Conservation (phyloP, 1,284 basidiomycete genomes). For the Calocybe gambosa region DNA sequence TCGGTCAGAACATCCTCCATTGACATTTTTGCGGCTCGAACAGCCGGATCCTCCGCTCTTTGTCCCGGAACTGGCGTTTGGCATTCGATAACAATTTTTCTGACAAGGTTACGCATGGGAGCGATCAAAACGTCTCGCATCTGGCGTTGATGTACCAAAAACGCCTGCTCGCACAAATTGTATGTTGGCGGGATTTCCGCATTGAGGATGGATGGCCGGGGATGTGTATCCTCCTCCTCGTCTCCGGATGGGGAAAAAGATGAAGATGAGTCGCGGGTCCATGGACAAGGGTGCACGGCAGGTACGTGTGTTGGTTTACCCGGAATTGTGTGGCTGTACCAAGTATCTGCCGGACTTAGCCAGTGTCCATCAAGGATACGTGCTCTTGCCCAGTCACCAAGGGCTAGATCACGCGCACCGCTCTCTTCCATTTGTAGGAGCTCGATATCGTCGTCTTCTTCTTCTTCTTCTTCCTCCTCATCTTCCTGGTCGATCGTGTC, state of each 20-base stretch:
- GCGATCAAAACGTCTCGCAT: conserved; percentile 53
- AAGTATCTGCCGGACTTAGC: conserved; percentile 65
- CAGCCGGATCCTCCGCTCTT: conserved; percentile 38
- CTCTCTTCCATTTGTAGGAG: conserved; percentile 54
- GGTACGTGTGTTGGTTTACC: conserved; percentile 36
- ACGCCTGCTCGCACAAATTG: conserved; percentile 52
- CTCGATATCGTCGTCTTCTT: conserved; percentile 58
- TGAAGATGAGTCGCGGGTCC: conserved; percentile 35
- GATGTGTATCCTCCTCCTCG: conserved; percentile 30
- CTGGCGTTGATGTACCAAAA: conserved; percentile 47
- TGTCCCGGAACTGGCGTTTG: conserved; percentile 27
- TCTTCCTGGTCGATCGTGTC: conserved; percentile 14
- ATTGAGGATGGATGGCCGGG: conserved; percentile 36
- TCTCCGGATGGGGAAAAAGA: conserved; percentile 4
- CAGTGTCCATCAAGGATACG: conserved; percentile 69
- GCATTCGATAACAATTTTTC: conserved; percentile 57
- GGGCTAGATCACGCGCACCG: conserved; percentile 56
- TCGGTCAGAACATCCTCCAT: conserved; percentile 53
- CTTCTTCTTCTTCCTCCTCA: conserved; percentile 48
- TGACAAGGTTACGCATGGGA: conserved; percentile 61
- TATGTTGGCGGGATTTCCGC: conserved; percentile 50
- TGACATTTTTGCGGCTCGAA: conserved; percentile 45
- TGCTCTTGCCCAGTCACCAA: conserved; percentile 66
- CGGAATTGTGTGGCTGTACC: conserved; percentile 40
- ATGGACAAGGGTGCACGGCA: conserved; percentile 63